A percentile compares a stretch with the other conserved stretches of the same genome.
phyloP scores from a whole-genome alignment of 495 filamentous ascomycete species.

The Cudoniella acicularis region DNA sequence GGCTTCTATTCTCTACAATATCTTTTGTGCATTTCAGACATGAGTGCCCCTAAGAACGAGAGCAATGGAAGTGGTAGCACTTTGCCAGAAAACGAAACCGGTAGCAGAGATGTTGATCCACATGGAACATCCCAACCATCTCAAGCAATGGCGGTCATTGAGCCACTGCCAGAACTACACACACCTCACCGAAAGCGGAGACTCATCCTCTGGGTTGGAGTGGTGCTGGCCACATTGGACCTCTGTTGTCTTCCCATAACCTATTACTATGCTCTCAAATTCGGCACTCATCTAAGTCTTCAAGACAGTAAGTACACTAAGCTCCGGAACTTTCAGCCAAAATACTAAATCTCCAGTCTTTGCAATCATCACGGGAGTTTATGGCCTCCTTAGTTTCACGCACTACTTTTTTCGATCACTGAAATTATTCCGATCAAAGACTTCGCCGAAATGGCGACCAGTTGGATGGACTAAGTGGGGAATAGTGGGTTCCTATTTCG shows the following conservation, averaged over 20 bases:
- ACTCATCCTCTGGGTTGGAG: conserved; percentile 4
- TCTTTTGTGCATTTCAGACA: background rate
- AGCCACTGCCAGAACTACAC: conserved; percentile 14
- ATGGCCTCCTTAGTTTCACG: conserved; percentile 19
- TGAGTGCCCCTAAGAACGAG: background rate
- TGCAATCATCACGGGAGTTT: conserved; percentile 18
- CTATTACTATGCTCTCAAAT: conserved; percentile 21
- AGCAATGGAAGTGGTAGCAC: background rate
- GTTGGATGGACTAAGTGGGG: conserved; percentile 23
- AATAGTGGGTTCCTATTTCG: conserved; percentile 8
- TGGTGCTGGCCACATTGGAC: conserved; percentile 12
- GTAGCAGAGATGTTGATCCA: background rate
- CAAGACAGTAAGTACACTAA: conserved; percentile 10
- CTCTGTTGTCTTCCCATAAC: conserved; percentile 17
- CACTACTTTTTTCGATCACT: conserved; percentile 19
- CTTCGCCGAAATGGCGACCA: conserved; percentile 12
- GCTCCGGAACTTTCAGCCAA: background rate
- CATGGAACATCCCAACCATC: background rate
- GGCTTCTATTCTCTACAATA: background rate
- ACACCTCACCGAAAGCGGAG: conserved; percentile 9
- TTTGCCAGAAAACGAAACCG: conserved; percentile 1
- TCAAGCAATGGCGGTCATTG: background rate
- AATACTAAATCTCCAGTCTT: conserved; percentile 12
- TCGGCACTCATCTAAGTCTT: conserved; percentile 11
- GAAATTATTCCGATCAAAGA: conserved; percentile 14